A percentile compares a stretch with the other conserved stretches of the same genome.
These are phyloP conservation scores for Pyricularia pennisetigena DNA, from an alignment of 2,329 filamentous ascomycete species.

Conservation along the genomic window DNA sequence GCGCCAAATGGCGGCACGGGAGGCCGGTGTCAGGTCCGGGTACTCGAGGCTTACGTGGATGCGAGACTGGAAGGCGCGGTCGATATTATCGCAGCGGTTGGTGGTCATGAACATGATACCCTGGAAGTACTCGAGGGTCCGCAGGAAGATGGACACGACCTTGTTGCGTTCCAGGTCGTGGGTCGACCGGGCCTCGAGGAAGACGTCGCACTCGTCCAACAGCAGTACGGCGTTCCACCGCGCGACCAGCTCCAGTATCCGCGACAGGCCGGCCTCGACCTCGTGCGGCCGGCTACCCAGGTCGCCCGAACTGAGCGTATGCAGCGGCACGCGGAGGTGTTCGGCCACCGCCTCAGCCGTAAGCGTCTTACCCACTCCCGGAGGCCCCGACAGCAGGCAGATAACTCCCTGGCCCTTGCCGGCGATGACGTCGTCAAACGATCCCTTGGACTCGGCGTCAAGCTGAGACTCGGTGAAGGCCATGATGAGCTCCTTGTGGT, in stretches of 20 bases:
- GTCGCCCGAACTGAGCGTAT: conserved; percentile 53
- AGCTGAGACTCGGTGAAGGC: conserved; percentile 39
- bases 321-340: conserved; percentile 36
- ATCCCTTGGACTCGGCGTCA: conserved; percentile 17
- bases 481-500: conserved; percentile 40
- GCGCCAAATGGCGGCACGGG: conserved; percentile 24
- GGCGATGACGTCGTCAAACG: conserved; percentile 41
- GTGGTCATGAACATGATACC: conserved; percentile 39
- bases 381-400: conserved; percentile 19
- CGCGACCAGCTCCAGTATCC: conserved; percentile 63
- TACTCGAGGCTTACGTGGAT: conserved; percentile 40
- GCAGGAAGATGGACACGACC: conserved; percentile 27
- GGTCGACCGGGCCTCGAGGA: conserved; percentile 11
- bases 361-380: conserved; percentile 27
- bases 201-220: conserved; percentile 55
- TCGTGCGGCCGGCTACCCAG: conserved; percentile 56
- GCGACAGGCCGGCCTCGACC: conserved; percentile 55
- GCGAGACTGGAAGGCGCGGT: conserved; percentile 34
- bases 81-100: conserved; percentile 34
- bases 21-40: conserved; percentile 25
- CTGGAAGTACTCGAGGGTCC: conserved; percentile 36
- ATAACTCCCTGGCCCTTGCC: conserved; percentile 39
- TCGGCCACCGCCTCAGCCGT: conserved; percentile 38
- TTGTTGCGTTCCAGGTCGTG: conserved; percentile 28
- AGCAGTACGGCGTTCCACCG: conserved; percentile 64